Evolutionary conservation across 306 rosid genomes (phyloP).

Genomic region (Boehmeria nivea): DNA sequence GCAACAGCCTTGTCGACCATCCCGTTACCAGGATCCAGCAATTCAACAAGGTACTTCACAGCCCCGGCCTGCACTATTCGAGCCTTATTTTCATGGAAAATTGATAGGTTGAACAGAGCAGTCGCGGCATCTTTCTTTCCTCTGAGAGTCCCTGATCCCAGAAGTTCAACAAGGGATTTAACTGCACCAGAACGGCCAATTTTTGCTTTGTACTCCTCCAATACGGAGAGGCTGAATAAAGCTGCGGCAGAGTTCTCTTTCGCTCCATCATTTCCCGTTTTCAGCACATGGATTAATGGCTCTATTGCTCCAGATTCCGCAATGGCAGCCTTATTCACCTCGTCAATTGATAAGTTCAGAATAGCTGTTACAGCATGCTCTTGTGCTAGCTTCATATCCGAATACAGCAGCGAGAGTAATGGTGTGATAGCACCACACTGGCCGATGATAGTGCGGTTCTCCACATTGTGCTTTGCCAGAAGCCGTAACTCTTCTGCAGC

Average conservation of each 20-base stretch:
- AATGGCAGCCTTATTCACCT: constrained; percentile 68
- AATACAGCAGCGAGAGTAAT: constrained; percentile 61
- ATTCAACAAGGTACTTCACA: constrained; percentile 64
- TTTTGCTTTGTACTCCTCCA: constrained; percentile 70
- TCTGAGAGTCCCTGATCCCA: constrained; percentile 69
- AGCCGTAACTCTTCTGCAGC: constrained; percentile 92
- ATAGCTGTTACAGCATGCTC: constrained; percentile 95
- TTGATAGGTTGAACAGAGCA: constrained; percentile 81
- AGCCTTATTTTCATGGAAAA: constrained; percentile 85
- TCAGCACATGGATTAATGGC: constrained; percentile 72
- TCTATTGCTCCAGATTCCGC: constrained; percentile 78
- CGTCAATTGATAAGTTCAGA: constrained; percentile 74
- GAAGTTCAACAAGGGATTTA: constrained; percentile 82
- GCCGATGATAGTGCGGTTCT: constrained; percentile 71
- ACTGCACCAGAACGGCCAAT: constrained; percentile 90
- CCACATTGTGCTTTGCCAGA: constrained; percentile 66
- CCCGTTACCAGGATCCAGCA: constrained; percentile 60
- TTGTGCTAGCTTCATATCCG: constrained; percentile 55
- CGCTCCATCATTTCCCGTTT: constrained; percentile 70
- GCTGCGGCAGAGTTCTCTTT: constrained; percentile 93
- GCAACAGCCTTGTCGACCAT: constrained; percentile 95
- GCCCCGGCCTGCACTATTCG: constrained; percentile 93
- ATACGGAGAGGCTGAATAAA: constrained; percentile 78
- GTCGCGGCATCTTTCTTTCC: constrained; percentile 98
- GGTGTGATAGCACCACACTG: constrained; percentile 56